A percentile compares a stretch with the other conserved stretches of the same genome.
Conservation (phyloP, 306 rosid genomes). For the Begonia masoniana region DNA sequence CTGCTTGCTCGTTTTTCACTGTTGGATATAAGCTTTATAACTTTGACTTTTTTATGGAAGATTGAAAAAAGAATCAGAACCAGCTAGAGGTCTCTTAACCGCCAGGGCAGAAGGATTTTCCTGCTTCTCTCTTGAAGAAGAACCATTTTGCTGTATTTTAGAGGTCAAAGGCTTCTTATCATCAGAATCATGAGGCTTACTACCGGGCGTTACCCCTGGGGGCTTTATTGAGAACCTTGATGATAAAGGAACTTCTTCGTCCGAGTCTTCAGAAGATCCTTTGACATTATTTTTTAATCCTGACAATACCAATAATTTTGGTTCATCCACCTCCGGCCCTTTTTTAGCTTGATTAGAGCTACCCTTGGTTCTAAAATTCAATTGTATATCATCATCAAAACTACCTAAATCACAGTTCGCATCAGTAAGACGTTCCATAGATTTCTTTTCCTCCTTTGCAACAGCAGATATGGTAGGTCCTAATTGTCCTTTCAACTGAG, state of each 20-base stretch:
- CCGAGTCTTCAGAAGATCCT: constrained; percentile 24
- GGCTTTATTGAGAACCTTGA: constrained; percentile 21
- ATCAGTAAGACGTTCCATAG: constrained; percentile 3
- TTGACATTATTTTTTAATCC: constrained; percentile 10
- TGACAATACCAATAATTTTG: neutral
- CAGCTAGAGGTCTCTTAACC: constrained; percentile 40
- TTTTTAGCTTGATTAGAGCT: constrained; percentile 10
- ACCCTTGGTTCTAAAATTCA: constrained; percentile 26
- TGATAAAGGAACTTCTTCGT: constrained; percentile 32
- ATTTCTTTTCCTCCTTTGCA: constrained; percentile 20
- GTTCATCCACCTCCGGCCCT: constrained; percentile 1
- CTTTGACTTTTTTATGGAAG: constrained; percentile 30
- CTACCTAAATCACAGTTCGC: constrained; percentile 13
- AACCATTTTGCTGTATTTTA: constrained; percentile 29
- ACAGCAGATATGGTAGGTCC: neutral
- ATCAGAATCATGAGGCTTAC: constrained; percentile 14
- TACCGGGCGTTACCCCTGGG: constrained; percentile 16
- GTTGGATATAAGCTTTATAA: constrained; percentile 14
- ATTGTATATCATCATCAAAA: constrained; percentile 33
- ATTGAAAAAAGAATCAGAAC: constrained; percentile 10
- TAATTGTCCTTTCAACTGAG: constrained; percentile 4
- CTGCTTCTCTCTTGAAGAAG: constrained; percentile 15
- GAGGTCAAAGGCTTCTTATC: constrained; percentile 27
- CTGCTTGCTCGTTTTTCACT: constrained; percentile 17
- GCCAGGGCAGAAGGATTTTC: constrained; percentile 13